Evolutionary conservation across 208 protist species (phyloP).

Genomic region (Leishmania turanica): DNA sequence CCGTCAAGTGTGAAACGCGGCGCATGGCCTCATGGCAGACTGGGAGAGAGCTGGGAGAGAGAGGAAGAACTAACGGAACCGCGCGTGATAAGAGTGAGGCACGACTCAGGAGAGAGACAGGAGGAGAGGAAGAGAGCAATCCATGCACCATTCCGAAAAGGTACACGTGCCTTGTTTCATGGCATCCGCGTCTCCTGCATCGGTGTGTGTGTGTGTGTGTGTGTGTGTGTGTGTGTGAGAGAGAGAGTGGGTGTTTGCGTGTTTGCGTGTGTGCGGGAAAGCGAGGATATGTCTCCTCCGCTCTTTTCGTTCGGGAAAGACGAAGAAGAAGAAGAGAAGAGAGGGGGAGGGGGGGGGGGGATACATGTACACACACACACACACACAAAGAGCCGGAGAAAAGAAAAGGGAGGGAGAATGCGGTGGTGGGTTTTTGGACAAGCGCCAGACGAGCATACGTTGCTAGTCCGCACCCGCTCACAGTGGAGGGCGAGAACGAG

Average conservation of each 20-base stretch:
- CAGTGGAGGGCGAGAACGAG: conserved; percentile 1
- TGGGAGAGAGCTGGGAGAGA: not conserved
- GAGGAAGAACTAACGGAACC: not conserved
- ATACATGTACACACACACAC: not conserved
- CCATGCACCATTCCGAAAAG: not conserved
- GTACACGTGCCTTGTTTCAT: not conserved
- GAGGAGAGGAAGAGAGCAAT: not conserved
- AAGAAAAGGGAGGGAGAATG: not conserved
- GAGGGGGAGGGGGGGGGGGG: not conserved
- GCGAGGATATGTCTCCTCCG: not conserved
- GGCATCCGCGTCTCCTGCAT: not conserved
- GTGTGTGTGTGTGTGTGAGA: not conserved
- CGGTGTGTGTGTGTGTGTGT: too few species aligned
- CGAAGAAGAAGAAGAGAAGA: not conserved
- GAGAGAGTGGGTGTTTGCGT: not conserved
- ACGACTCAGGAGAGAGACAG: not conserved
- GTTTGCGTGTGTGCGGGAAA: not conserved
- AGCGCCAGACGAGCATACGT: not conserved
- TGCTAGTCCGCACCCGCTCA: not conserved
- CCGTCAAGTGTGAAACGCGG: not conserved
- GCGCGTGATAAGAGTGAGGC: not conserved
- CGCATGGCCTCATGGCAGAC: not conserved
- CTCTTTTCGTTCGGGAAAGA: not conserved
- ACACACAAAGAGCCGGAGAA: not conserved
- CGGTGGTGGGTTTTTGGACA: not conserved